Conservation (phyloP, 2,329 filamentous ascomycete genomes). For the Microsporum ferrugineum region DNA sequence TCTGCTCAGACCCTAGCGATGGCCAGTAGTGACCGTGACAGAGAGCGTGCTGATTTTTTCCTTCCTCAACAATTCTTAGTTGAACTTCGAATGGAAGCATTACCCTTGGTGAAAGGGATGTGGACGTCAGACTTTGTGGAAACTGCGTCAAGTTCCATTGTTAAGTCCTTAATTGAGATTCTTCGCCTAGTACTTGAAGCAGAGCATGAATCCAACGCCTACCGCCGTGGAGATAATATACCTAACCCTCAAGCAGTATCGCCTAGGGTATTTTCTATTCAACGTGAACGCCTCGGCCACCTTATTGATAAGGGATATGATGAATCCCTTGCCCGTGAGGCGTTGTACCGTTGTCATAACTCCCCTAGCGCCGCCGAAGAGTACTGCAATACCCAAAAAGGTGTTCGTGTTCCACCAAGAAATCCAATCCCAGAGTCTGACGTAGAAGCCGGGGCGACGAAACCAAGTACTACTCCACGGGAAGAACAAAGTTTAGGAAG, state of each 20-base stretch:
- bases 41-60: conserved; percentile 50
- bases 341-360: conserved; percentile 71
- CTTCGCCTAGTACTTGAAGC: conserved; percentile 64
- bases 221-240: conserved; percentile 51
- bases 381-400: conserved; percentile 59
- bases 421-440: conserved; percentile 58
- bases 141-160: conserved; percentile 62
- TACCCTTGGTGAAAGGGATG: conserved; percentile 63
- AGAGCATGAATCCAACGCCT: conserved; percentile 61
- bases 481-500: conserved; percentile 11
- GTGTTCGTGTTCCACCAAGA: conserved; percentile 47
- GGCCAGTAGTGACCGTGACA: conserved; percentile 44
- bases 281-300: conserved; percentile 36
- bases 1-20: conserved; percentile 52
- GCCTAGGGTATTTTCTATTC: conserved; percentile 44
- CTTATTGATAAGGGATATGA: conserved; percentile 42
- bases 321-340: conserved; percentile 59
- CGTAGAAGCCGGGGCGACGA: conserved; percentile 20
- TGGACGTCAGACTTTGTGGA: conserved; percentile 82
- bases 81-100: conserved; percentile 67
- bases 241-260: conserved; percentile 36
- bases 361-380: conserved; percentile 49
- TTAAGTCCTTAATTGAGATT: conserved; percentile 72
- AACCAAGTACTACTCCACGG: conserved; percentile 14
- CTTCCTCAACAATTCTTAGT: conserved; percentile 66